Base-by-base conservation (phyloP, 345 rosid genomes). In the Theobroma cacao region DNA sequence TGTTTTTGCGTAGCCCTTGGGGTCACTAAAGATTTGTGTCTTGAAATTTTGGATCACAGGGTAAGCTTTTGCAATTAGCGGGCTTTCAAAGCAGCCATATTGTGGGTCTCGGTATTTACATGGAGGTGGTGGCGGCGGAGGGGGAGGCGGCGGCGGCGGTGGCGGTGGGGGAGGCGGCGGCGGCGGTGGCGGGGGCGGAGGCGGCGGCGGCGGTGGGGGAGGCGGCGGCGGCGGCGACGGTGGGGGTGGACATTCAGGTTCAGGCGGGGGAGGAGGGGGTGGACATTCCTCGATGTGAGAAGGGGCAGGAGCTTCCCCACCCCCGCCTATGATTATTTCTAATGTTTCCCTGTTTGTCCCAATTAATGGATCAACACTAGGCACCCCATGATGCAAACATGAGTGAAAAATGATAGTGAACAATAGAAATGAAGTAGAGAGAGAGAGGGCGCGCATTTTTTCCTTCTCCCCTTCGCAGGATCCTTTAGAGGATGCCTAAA, bases 301-400 rank as follows among this genome's bases (percentile, higher is more conserved):
- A 8, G 83, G 83, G 14, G 74, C 52, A 24, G 88, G 80, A 30
- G 33, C 64, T 1, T 41, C 77, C 0, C 78, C 80, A 0, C 82
- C 82, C 2, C 81, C 76, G 8, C 77, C 81, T 1, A 60, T 83
- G 74, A 80, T 78, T 41, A 80, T 81, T 63, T 83, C 87, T 15
- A 83, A 22, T 0, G 78, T 65, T 71, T 81, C 74, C 13, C 84
- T 81, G 5, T 55, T 65, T 13, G 80, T 26, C 6, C 64, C 73
- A 1, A 40, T 15, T 31, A 58, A 34, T 31, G 75, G 14, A 55
- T 66, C 33, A 15, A 72, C 20, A 15, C 24, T 31, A 41, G 64
- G 72, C 4, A 66, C 65, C 4, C 30, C 45, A 50, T 26, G 65
- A 72, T 13, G 28, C 33, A 81, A 17, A 38, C 55, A 52, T 3